A percentile compares a stretch with the other conserved stretches of the same genome.
These are phyloP conservation scores for Globisporangium canariense DNA, from an alignment of 352 stramenopile species.

Conservation along the genomic window DNA sequence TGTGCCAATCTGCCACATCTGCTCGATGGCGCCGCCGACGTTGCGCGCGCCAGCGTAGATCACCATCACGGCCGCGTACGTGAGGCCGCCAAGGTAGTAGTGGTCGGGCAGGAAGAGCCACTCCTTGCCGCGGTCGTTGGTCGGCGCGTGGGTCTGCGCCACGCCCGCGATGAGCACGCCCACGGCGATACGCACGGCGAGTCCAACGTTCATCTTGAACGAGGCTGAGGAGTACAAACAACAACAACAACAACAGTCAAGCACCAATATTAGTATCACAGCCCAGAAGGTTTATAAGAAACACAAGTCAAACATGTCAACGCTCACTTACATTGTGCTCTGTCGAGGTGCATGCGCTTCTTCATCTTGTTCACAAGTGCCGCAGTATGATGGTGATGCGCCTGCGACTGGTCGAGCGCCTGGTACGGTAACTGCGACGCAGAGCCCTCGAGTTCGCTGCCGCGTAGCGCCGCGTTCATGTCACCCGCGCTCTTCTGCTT, in stretches of 20 bases:
- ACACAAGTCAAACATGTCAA: slow-evolving; percentile 15
- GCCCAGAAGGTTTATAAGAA: not conserved
- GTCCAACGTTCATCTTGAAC: slow-evolving; percentile 36
- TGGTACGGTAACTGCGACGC: not conserved
- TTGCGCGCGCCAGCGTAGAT: slow-evolving; percentile 63
- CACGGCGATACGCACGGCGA: slow-evolving; percentile 44
- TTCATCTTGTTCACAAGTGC: slow-evolving; percentile 29
- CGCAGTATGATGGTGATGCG: not conserved
- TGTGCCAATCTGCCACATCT: slow-evolving; percentile 72
- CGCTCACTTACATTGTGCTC: slow-evolving; percentile 22
- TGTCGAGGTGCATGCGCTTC: slow-evolving; percentile 32
- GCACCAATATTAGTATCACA: not conserved
- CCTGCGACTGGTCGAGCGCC: not conserved
- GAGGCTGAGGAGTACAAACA: slow-evolving; percentile 10
- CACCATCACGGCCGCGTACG: slow-evolving; percentile 62
- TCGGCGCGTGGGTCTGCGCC: slow-evolving; percentile 42
- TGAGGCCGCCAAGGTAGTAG: slow-evolving; percentile 66
- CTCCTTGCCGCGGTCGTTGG: slow-evolving; percentile 20
- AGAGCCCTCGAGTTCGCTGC: not conserved
- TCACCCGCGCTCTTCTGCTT: slow-evolving; percentile 4
- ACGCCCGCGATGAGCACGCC: slow-evolving; percentile 59
- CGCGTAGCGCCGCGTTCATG: not conserved
- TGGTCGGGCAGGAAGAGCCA: slow-evolving; percentile 50
- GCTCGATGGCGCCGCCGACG: slow-evolving; percentile 53
- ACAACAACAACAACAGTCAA: not conserved